Conservation (phyloP, 129 eudicot species). For the Solidago caesia region DNA sequence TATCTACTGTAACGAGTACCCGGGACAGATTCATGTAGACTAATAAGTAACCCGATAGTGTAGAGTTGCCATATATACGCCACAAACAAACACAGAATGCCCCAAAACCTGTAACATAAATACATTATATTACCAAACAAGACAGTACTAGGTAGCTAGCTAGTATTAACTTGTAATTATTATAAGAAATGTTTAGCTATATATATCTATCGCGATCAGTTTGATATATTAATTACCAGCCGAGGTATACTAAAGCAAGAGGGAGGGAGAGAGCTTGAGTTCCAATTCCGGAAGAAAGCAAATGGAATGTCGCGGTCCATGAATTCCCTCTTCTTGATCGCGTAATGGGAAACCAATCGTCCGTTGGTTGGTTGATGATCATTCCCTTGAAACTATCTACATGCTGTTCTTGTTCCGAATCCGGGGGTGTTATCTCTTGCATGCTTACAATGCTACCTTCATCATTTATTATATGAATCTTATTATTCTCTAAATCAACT, state of each 20-base stretch:
- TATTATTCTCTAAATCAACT: neutral
- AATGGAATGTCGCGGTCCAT: constrained; percentile 35
- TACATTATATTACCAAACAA: neutral
- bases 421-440: neutral
- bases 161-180: too few relatives aligned
- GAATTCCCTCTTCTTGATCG: constrained; percentile 49
- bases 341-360: constrained; percentile 63
- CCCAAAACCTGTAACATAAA: constrained; percentile 50
- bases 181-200: neutral
- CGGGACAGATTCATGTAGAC: constrained; percentile 47
- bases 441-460: neutral
- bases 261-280: constrained; percentile 52
- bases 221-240: constrained; percentile 46
- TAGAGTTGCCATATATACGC: constrained; percentile 66
- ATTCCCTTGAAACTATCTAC: too few relatives aligned
- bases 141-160: too few relatives aligned
- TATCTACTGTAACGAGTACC: constrained; percentile 69
- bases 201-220: neutral
- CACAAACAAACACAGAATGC: constrained; percentile 39
- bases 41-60: constrained; percentile 50
- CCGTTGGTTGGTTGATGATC: constrained; percentile 12
- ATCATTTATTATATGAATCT: neutral
- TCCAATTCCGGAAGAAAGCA: constrained; percentile 60
- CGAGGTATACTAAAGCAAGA: constrained; percentile 48
- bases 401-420: neutral